A percentile compares a stretch with the other conserved stretches of the same genome.
phyloP scores from a whole-genome alignment of 129 eudicot species.

The Scalesia atractyloides region DNA sequence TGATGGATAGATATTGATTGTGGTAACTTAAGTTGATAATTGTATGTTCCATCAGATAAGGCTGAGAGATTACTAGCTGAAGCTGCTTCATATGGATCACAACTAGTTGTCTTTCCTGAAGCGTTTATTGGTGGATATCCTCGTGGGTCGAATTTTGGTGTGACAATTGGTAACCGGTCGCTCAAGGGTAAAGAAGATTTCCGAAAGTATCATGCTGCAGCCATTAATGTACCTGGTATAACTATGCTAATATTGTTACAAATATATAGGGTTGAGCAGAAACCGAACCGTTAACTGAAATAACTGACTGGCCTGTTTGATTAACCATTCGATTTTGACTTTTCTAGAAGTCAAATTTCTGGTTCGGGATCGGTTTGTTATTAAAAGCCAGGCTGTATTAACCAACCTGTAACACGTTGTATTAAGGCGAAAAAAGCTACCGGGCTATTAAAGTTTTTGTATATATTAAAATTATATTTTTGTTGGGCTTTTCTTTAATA shows the following conservation, averaged over 20 bases:
- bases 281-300: background rate
- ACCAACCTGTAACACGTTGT: too few relatives aligned
- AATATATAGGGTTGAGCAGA: background rate
- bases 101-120: slow-evolving; percentile 95
- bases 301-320: background rate
- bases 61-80: slow-evolving; percentile 95
- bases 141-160: slow-evolving; percentile 96
- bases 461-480: background rate
- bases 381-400: too few relatives aligned
- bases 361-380: background rate
- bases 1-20: background rate
- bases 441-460: too few relatives aligned
- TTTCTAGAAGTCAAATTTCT: background rate
- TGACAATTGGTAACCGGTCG: slow-evolving; percentile 75
- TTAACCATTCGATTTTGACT: background rate
- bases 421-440: too few relatives aligned
- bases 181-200: slow-evolving; percentile 92
- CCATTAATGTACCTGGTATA: slow-evolving; percentile 93
- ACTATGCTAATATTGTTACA: background rate
- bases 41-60: slow-evolving; percentile 55
- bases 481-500: background rate
- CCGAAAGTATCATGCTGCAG: slow-evolving; percentile 84
- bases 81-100: slow-evolving; percentile 92
- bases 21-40: background rate
- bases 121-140: slow-evolving; percentile 99